A percentile compares a stretch with the other conserved stretches of the same genome.
phyloP scores from a whole-genome alignment of 2,329 filamentous ascomycete species.

The Scortechinia acanthostroma region DNA sequence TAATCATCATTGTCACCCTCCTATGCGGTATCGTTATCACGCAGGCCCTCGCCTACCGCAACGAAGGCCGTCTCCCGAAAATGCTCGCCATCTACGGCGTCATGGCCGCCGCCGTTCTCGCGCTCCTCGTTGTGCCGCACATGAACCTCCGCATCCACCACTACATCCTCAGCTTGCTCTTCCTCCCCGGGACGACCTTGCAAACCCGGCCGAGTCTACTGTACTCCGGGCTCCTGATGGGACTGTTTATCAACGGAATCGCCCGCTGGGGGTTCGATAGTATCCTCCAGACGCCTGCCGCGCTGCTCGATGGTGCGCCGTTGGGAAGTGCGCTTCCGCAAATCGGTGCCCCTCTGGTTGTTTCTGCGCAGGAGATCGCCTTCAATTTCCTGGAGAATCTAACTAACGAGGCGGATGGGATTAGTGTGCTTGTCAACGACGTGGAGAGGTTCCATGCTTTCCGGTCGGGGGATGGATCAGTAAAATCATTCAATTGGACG shows the following conservation, averaged over 20 bases:
- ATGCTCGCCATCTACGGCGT: conserved; percentile 60
- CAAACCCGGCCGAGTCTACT: conserved; percentile 54
- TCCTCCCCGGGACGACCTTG: conserved; percentile 57
- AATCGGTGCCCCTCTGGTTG: neutral
- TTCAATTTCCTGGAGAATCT: neutral
- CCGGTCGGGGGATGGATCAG: conserved; percentile 8
- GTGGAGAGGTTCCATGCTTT: conserved; percentile 15
- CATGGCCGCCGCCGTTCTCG: conserved; percentile 44
- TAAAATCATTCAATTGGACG: conserved; percentile 11
- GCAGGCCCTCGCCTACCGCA: conserved; percentile 55
- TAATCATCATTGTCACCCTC: conserved; percentile 48
- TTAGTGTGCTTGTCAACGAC: conserved; percentile 18
- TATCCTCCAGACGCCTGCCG: conserved; percentile 54
- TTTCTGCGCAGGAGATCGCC: neutral
- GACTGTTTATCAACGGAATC: conserved; percentile 62
- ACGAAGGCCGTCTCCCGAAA: conserved; percentile 52
- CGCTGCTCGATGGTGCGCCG: conserved; percentile 19
- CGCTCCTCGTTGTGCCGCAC: conserved; percentile 50
- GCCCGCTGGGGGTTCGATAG: conserved; percentile 63
- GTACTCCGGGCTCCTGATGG: conserved; percentile 58
- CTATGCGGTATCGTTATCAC: conserved; percentile 49
- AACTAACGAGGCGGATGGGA: conserved; percentile 10
- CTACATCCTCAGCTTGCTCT: conserved; percentile 58
- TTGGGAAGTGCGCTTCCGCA: neutral
- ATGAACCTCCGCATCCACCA: conserved; percentile 62